A percentile compares a stretch with the other conserved stretches of the same genome.
These are phyloP conservation scores for Penicillium janthinellum DNA, from an alignment of 2,329 filamentous ascomycete species.

Conservation along the genomic window DNA sequence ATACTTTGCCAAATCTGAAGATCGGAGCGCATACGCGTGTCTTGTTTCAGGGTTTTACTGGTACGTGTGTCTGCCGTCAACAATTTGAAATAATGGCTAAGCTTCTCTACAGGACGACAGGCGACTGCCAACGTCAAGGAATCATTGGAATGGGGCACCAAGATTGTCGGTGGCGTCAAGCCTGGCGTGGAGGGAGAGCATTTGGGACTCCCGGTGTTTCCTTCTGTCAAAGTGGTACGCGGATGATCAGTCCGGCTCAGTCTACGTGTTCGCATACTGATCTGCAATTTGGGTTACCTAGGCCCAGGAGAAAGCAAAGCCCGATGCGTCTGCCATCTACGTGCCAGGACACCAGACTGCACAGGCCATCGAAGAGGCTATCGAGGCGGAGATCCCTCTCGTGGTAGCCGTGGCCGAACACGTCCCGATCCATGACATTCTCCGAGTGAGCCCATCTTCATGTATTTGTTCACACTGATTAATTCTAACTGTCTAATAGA, in stretches of 20 bases:
- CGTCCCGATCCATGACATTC: conserved; percentile 75
- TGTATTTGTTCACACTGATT: background rate
- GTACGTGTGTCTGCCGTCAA: conserved; percentile 33
- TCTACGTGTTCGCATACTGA: background rate
- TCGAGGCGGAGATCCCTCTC: conserved; percentile 75
- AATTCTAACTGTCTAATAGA: conserved; percentile 40
- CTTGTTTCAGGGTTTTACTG: conserved; percentile 72
- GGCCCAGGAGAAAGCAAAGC: conserved; percentile 70
- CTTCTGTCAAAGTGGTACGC: conserved; percentile 62
- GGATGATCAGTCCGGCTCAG: background rate
- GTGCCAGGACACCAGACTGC: conserved; percentile 75
- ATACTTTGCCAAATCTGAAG: conserved; percentile 66
- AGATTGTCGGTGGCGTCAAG: conserved; percentile 76
- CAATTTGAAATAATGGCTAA: conserved; percentile 17
- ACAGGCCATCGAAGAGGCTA: conserved; percentile 75
- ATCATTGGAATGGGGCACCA: conserved; percentile 75
- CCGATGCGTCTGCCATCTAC: conserved; percentile 77
- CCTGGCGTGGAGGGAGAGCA: conserved; percentile 71
- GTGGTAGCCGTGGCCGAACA: conserved; percentile 80
- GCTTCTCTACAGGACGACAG: conserved; percentile 35
- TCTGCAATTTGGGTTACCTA: conserved; percentile 27
- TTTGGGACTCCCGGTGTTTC: conserved; percentile 70
- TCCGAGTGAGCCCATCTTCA: conserved; percentile 56
- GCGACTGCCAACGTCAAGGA: conserved; percentile 75
- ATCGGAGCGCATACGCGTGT: conserved; percentile 68